Conservation (phyloP, 2,329 filamentous ascomycete genomes). For the Apiospora marii region DNA sequence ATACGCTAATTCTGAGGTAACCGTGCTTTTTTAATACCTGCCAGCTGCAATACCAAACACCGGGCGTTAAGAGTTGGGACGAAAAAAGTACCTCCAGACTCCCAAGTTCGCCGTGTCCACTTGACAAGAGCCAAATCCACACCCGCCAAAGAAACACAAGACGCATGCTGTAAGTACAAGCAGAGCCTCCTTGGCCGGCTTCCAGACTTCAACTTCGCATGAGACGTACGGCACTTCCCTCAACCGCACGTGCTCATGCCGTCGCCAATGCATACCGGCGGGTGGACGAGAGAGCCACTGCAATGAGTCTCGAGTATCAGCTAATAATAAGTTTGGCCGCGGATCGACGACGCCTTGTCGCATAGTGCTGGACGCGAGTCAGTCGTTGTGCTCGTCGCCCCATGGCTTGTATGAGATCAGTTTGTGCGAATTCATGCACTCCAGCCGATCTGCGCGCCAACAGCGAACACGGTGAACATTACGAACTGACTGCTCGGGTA, state of each 20-base stretch:
- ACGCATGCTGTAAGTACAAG: neutral
- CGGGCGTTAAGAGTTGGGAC: conserved; percentile 12
- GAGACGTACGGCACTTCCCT: neutral
- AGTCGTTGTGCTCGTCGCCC: conserved; percentile 24
- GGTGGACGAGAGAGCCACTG: conserved; percentile 1
- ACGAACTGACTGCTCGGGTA: neutral
- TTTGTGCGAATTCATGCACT: conserved; percentile 29
- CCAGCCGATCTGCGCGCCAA: conserved; percentile 3
- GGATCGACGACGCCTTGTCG: conserved; percentile 8
- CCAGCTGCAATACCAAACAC: neutral
- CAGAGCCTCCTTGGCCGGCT: conserved; percentile 2
- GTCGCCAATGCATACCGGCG: conserved; percentile 3
- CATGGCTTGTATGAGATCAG: conserved; percentile 28
- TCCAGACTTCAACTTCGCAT: neutral
- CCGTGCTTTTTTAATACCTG: conserved; percentile 9
- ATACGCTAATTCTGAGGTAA: conserved; percentile 26
- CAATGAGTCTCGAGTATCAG: neutral
- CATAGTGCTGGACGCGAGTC: conserved; percentile 16
- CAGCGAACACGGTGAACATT: neutral
- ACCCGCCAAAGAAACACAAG: neutral
- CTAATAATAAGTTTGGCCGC: conserved; percentile 16
- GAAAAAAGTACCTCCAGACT: conserved; percentile 8
- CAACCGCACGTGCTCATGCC: neutral
- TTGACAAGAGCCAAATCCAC: conserved; percentile 4
- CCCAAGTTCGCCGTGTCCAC: neutral